Evolutionary conservation across 192 early-diverging fungal genomes (phyloP), one percentile per base, ranked within the genome.

Genomic region (Umbelopsis sp.): DNA sequence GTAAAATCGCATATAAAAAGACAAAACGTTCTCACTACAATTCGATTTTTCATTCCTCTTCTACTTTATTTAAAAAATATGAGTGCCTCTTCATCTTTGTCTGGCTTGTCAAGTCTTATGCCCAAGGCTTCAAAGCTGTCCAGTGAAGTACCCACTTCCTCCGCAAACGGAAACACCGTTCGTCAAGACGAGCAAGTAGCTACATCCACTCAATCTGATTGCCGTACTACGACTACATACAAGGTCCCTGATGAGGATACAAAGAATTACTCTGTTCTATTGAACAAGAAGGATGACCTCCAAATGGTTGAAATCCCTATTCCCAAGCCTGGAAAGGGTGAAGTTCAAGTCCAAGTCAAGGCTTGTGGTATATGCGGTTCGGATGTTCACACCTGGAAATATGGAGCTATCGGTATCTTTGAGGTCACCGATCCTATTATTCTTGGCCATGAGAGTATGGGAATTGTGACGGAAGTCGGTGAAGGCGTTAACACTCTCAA

Each of bases 361-460:
- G 70, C 59, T 17, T 77, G 75, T 47, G 78, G 78, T 47, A 80
- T 80, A 44, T 80, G 78, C 26, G 78, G 78, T 32, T 77, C 75
- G 29, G 78, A 80, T 65, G 71, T 76, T 6, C 78, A 80, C 59
- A 36, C 73, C 51, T 80, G 74, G 75, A 67, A 69, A 20, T 45
- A 81, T 50, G 80, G 80, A 32, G 59, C 67, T n/a, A 79, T 79
- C 31, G 77, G 74, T 59, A 68, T 70, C 22, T 77, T 73, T 41
- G 45, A 73, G 25, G 71, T 71, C 10, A 75, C 26, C 0, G 41
- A 73, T 9, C 74, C 73, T 29, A 44, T 73, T 4, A 56, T 79
- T 11, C 54, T 82, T 24, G 80, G 80, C 29, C 80, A 82, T 71
- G 80, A 82, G 62, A 73, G 74, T 43, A 49, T 65, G 68, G 80